These are phyloP conservation scores for Penicillium cosmopolitanum DNA, from an alignment of 495 filamentous ascomycete species.

Conservation along the genomic window DNA sequence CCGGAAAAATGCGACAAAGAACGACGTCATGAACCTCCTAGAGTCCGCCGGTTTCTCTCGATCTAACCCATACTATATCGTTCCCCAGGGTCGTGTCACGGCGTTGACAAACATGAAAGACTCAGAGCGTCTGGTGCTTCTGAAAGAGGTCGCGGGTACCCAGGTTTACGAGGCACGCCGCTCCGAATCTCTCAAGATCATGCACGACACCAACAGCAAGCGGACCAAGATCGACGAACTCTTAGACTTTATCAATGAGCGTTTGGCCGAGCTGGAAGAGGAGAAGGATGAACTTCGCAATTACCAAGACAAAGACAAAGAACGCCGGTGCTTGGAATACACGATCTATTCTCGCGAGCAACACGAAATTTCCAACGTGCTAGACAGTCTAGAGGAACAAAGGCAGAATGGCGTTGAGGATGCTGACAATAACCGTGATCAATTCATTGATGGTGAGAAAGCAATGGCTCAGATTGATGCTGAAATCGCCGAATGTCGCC, in stretches of 20 bases:
- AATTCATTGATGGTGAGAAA: slow-evolving; percentile 78
- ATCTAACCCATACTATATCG: slow-evolving; percentile 99
- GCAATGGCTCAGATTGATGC: slow-evolving; percentile 76
- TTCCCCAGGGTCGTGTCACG: slow-evolving; percentile 95
- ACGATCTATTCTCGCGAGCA: slow-evolving; percentile 92
- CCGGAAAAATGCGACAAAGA: slow-evolving; percentile 91
- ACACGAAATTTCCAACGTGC: slow-evolving; percentile 69
- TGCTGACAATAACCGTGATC: slow-evolving; percentile 77
- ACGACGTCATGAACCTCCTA: slow-evolving; percentile 92
- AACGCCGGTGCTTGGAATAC: slow-evolving; percentile 90
- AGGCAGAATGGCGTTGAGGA: slow-evolving; percentile 80
- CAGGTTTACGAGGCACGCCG: slow-evolving; percentile 94
- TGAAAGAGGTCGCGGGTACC: slow-evolving; percentile 97
- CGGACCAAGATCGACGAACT: slow-evolving; percentile 91
- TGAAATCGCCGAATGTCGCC: slow-evolving; percentile 75
- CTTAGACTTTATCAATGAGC: slow-evolving; percentile 86
- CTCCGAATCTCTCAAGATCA: slow-evolving; percentile 90
- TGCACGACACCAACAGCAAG: slow-evolving; percentile 95
- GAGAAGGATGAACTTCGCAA: slow-evolving; percentile 93
- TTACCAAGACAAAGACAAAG: slow-evolving; percentile 93
- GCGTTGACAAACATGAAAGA: slow-evolving; percentile 99
- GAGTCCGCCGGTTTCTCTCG: slow-evolving; percentile 96
- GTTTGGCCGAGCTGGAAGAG: slow-evolving; percentile 87
- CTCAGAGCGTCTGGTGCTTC: slow-evolving; percentile 77
- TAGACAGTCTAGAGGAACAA: slow-evolving; percentile 82